Conservation (phyloP, 2,329 filamentous ascomycete genomes). For the Colletotrichum costaricense region DNA sequence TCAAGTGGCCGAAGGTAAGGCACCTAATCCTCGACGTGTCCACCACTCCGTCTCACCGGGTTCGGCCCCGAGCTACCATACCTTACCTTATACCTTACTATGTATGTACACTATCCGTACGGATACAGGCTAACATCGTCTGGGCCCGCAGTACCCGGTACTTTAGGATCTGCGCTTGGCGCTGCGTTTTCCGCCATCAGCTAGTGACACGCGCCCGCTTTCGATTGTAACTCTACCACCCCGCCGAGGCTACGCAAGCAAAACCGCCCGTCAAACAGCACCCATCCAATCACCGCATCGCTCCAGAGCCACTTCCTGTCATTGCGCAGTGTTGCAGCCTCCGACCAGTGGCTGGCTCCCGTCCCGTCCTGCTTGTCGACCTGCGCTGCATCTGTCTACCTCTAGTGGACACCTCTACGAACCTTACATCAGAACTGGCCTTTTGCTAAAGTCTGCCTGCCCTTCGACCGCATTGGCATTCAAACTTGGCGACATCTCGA, state of each 20-base stretch:
- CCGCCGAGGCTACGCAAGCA: slow-evolving; percentile 32
- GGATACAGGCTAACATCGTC: no score
- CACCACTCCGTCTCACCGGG: not conserved
- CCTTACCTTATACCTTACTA: not conserved
- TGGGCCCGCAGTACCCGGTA: slow-evolving; percentile 17
- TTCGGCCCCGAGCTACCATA: not conserved
- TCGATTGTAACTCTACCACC: slow-evolving; percentile 33
- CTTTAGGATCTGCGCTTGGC: slow-evolving; percentile 25
- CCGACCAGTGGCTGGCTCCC: slow-evolving; percentile 25
- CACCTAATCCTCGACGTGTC: not conserved
- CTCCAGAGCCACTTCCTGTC: slow-evolving; percentile 19
- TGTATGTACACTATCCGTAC: not conserved
- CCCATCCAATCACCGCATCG: slow-evolving; percentile 20
- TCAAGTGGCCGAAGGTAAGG: not conserved
- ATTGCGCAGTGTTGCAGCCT: slow-evolving; percentile 26
- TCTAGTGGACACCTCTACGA: slow-evolving; percentile 28
- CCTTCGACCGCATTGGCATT: slow-evolving; percentile 13
- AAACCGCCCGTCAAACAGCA: slow-evolving; percentile 16
- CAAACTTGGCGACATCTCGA: slow-evolving; percentile 18
- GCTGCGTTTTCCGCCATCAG: not conserved
- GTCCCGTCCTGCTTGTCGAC: not conserved
- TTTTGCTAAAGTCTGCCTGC: not conserved
- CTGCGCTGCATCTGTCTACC: slow-evolving; percentile 1
- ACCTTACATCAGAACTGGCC: not conserved
- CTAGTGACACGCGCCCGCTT: not conserved